Conservation (phyloP, 306 rosid genomes). For the Vachellia collinsii region DNA sequence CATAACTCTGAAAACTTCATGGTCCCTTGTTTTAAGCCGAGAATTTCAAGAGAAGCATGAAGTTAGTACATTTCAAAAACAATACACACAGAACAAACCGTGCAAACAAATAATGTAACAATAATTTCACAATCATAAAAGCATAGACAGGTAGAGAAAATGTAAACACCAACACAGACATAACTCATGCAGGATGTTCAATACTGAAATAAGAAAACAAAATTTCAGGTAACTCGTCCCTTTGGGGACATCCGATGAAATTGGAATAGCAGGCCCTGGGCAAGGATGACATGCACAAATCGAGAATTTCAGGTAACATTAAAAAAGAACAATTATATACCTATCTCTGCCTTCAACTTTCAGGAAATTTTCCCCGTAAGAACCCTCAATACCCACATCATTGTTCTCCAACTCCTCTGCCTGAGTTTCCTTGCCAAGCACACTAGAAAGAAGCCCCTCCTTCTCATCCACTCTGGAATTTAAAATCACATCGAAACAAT, state of each 20-base stretch:
- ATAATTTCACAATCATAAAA: not conserved
- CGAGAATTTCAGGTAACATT: not conserved
- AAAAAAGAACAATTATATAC: slow-evolving; percentile 35
- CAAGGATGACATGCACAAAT: too few relatives aligned
- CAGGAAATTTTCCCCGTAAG: slow-evolving; percentile 60
- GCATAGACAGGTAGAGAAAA: too few relatives aligned
- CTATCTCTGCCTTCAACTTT: slow-evolving; percentile 59
- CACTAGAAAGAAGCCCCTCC: not conserved
- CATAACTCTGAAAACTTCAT: not conserved
- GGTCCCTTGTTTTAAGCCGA: not conserved
- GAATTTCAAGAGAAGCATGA: not conserved
- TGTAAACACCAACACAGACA: too few relatives aligned
- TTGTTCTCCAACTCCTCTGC: slow-evolving; percentile 32
- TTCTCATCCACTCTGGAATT: slow-evolving; percentile 39
- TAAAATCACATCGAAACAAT: not conserved
- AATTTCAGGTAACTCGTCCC: too few relatives aligned
- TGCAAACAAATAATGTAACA: slow-evolving; percentile 1
- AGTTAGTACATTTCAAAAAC: not conserved
- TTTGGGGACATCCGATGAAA: too few relatives aligned
- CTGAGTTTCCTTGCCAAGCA: slow-evolving; percentile 20
- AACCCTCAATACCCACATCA: slow-evolving; percentile 52
- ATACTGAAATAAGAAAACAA: not conserved
- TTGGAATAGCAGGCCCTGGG: too few relatives aligned
- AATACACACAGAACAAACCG: not conserved
- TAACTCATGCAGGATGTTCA: not conserved